Conservation (phyloP, 805 yeast genomes). For the Saccharomycopsis malanga region DNA sequence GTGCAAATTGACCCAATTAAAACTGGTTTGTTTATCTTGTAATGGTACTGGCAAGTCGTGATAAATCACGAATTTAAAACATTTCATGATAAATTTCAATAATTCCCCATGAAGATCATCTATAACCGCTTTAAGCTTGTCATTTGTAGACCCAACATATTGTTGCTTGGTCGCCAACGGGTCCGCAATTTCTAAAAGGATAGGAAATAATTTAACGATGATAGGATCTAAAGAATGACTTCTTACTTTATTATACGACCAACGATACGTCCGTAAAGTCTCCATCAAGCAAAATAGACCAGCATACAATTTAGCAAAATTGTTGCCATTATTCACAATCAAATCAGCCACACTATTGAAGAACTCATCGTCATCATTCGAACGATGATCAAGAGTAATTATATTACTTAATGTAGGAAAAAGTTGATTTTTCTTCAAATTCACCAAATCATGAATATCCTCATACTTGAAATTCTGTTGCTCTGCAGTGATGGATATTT, state of each 20-base stretch:
- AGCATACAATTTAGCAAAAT: constrained; percentile 38
- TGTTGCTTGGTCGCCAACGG: constrained; percentile 34
- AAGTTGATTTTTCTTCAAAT: constrained; percentile 31
- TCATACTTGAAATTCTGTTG: constrained; percentile 37
- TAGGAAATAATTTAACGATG: constrained; percentile 54
- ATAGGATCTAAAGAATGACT: constrained; percentile 45
- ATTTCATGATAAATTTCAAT: constrained; percentile 64
- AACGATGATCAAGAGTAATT: constrained; percentile 32
- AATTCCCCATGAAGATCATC: constrained; percentile 55
- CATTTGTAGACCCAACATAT: constrained; percentile 22
- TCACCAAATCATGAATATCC: constrained; percentile 10
- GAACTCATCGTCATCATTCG: background rate
- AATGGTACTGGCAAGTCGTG: constrained; percentile 62
- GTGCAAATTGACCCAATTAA: constrained; percentile 73
- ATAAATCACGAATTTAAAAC: constrained; percentile 69
- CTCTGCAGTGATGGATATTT: constrained; percentile 39
- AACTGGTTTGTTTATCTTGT: constrained; percentile 45
- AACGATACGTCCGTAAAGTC: constrained; percentile 62
- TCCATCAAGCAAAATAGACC: constrained; percentile 69
- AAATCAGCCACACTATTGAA: background rate
- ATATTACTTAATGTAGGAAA: constrained; percentile 48
- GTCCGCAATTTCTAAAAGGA: constrained; percentile 58
- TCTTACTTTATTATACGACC: constrained; percentile 54
- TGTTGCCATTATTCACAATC: constrained; percentile 4
- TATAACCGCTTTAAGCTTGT: constrained; percentile 28